Conservation (phyloP, 2,329 filamentous ascomycete genomes). For the Cryphonectria parasitica region DNA sequence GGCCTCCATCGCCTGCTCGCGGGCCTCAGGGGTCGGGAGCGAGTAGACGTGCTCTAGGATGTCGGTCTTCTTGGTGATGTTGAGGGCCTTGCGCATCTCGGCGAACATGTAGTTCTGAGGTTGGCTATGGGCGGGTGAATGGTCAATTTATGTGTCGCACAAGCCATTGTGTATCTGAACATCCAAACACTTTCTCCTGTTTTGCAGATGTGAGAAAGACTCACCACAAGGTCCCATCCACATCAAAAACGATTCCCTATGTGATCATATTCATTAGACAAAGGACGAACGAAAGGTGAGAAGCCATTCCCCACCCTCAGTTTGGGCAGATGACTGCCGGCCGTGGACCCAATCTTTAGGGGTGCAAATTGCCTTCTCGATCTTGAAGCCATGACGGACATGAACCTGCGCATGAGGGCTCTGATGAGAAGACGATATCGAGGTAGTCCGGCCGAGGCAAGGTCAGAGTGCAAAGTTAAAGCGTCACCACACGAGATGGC, state of each 20-base stretch:
- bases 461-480: neutral
- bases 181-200: neutral
- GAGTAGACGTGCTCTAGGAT: slow-evolving; percentile 87
- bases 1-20: slow-evolving; percentile 68
- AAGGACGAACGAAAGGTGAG: neutral
- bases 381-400: slow-evolving; percentile 48
- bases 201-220: slow-evolving; percentile 37
- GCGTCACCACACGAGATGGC: neutral
- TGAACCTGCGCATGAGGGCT: slow-evolving; percentile 38
- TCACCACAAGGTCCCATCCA: slow-evolving; percentile 92
- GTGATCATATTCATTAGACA: slow-evolving; percentile 15
- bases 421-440: neutral
- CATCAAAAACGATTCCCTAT: slow-evolving; percentile 79
- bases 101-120: slow-evolving; percentile 96
- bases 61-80: slow-evolving; percentile 73
- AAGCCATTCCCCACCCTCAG: slow-evolving; percentile 38
- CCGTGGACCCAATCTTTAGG: slow-evolving; percentile 45
- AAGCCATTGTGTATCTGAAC: neutral
- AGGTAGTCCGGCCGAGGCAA: too few species aligned
- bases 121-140: slow-evolving; percentile 55
- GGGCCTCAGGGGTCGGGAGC: slow-evolving; percentile 63
- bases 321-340: slow-evolving; percentile 44
- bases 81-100: slow-evolving; percentile 78
- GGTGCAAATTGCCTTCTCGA: slow-evolving; percentile 59
- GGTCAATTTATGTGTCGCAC: neutral